phyloP scores from a whole-genome alignment of 1,284 basidiomycete species.

The Coriolopsis trogii region DNA sequence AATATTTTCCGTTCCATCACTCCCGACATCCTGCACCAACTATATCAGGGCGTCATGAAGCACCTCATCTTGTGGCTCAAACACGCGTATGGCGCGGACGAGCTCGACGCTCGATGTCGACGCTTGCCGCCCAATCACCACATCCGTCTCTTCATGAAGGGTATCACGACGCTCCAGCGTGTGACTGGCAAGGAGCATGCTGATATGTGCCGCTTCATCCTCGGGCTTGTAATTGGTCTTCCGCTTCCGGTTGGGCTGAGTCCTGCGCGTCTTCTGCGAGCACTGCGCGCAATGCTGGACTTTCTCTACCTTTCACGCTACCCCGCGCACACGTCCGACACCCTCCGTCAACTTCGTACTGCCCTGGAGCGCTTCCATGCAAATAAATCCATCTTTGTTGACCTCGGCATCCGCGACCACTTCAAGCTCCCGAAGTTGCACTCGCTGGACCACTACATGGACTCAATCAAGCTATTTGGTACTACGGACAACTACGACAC shows the following conservation, averaged over 20 bases:
- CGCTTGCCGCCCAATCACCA: slow-evolving; percentile 39
- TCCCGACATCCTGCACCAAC: slow-evolving; percentile 29
- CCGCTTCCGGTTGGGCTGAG: slow-evolving; percentile 9
- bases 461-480: slow-evolving; percentile 25
- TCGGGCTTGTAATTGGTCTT: slow-evolving; percentile 22
- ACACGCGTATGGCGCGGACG: slow-evolving; percentile 5
- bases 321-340: slow-evolving; percentile 26
- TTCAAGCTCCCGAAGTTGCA: slow-evolving; percentile 39
- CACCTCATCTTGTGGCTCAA: slow-evolving; percentile 29
- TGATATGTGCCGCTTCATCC: slow-evolving; percentile 24
- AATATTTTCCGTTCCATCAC: slow-evolving; percentile 28
- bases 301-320: slow-evolving; percentile 33
- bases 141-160: slow-evolving; percentile 41
- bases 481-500: slow-evolving; percentile 34
- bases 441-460: slow-evolving; percentile 29
- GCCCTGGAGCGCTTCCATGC: slow-evolving; percentile 33
- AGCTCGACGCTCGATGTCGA: slow-evolving; percentile 34
- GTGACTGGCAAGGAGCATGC: slow-evolving; percentile 27
- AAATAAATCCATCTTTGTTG: slow-evolving; percentile 34
- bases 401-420: slow-evolving; percentile 26
- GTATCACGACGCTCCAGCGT: slow-evolving; percentile 32
- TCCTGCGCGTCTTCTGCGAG: slow-evolving; percentile 10
- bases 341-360: slow-evolving; percentile 26
- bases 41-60: slow-evolving; percentile 35
- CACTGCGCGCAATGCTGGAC: slow-evolving; percentile 28